Percentiles rank a stretch among this genome's conserved stretches.
Conservation (phyloP, 805 yeast species). For the Aciculoconidium aculeatum region DNA sequence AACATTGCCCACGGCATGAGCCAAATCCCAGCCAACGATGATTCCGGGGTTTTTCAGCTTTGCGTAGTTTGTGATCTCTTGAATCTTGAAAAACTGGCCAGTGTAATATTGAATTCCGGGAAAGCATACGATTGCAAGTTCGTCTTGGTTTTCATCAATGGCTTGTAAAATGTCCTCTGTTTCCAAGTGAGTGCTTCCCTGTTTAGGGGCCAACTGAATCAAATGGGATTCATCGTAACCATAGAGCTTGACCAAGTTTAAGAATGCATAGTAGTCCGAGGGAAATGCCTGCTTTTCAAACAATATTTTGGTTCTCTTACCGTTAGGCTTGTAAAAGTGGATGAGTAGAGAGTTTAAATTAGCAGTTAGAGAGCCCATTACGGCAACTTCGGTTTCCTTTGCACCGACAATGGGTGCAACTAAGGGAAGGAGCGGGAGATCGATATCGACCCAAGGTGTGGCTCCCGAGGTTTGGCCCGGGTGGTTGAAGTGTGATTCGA, state of each 20-base stretch:
- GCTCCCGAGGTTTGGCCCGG: slow-evolving; percentile 40
- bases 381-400: slow-evolving; percentile 67
- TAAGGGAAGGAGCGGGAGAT: slow-evolving; percentile 64
- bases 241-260: slow-evolving; percentile 61
- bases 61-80: slow-evolving; percentile 59
- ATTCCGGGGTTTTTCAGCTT: slow-evolving; percentile 39
- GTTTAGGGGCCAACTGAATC: slow-evolving; percentile 58
- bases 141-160: slow-evolving; percentile 52
- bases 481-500: slow-evolving; percentile 78
- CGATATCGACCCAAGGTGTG: slow-evolving; percentile 81
- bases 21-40: slow-evolving; percentile 88
- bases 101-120: slow-evolving; percentile 92
- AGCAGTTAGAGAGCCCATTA: slow-evolving; percentile 81
- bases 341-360: slow-evolving; percentile 71
- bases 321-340: slow-evolving; percentile 68
- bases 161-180: slow-evolving; percentile 57
- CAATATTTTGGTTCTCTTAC: slow-evolving; percentile 57
- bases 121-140: slow-evolving; percentile 67
- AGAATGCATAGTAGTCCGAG: slow-evolving; percentile 82
- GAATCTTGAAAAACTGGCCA: slow-evolving; percentile 80
- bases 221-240: slow-evolving; percentile 48
- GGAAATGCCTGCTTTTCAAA: slow-evolving; percentile 90
- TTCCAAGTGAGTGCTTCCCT: slow-evolving; percentile 48
- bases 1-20: slow-evolving; percentile 91
- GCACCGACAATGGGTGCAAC: slow-evolving; percentile 79